These are phyloP conservation scores for Candida buenavistaensis DNA, from an alignment of 1,139 yeast species.

Conservation along the genomic window DNA sequence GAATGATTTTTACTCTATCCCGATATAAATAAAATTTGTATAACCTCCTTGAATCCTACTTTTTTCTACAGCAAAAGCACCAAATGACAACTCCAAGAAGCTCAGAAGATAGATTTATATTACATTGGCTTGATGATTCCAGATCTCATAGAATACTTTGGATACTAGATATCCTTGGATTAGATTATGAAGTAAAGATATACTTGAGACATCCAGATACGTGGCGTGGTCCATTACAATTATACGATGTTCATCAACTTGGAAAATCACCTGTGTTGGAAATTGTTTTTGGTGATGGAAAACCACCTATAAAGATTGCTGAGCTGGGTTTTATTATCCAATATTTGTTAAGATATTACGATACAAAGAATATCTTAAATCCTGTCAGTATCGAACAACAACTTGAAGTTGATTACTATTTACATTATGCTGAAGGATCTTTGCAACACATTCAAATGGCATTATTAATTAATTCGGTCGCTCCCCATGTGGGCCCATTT, in stretches of 20 bases:
- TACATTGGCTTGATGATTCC: constrained; percentile 56
- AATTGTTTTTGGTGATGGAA: constrained; percentile 46
- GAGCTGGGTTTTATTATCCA: constrained; percentile 52
- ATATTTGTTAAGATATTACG: constrained; percentile 43
- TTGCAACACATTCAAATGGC: constrained; percentile 48
- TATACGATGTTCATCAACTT: constrained; percentile 53
- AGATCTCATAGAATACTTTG: constrained; percentile 56
- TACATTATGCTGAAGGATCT: constrained; percentile 60
- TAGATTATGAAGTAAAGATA: constrained; percentile 52
- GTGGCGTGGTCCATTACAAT: constrained; percentile 44
- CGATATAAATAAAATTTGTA: too few relatives aligned
- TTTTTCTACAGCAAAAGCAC: too few relatives aligned
- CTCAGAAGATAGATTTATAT: too few relatives aligned
- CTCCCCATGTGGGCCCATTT: constrained; percentile 45
- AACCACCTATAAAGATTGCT: constrained; percentile 33
- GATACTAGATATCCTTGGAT: constrained; percentile 52
- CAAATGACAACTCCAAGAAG: too few relatives aligned
- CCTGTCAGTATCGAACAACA: constrained; percentile 33
- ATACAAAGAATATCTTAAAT: constrained; percentile 32
- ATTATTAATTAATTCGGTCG: constrained; percentile 40
- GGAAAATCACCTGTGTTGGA: constrained; percentile 60
- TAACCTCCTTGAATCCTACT: too few relatives aligned
- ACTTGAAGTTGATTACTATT: constrained; percentile 47
- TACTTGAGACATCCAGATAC: constrained; percentile 49
- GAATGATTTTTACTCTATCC: too few relatives aligned